Base-by-base conservation (phyloP, 768 basidiomycete genomes). In the Neoboletus subvelutipes region DNA sequence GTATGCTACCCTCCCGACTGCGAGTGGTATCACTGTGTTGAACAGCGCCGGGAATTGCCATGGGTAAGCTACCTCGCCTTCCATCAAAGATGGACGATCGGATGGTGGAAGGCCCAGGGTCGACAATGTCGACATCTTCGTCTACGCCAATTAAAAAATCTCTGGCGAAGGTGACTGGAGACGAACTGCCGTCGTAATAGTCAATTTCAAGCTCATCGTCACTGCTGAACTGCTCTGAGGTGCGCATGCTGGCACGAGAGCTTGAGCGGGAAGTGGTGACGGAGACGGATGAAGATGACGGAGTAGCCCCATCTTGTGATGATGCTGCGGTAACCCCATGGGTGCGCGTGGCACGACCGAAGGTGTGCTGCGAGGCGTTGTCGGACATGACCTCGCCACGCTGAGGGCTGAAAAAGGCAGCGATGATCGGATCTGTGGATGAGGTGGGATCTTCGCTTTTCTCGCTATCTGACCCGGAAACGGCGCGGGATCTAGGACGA, bases 21-120 rank as follows among this genome's bases (percentile, higher is more conserved):
- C 82, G 77, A 47, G 70, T 65, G 36, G 67, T 63, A 49, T 69
- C 61, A n/a, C 47, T 59, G 29, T 33, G 9, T 40, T 58, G 66
- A 2, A 55, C 26, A 4, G 69, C 65, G 18, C 75, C 78, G 18
- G 84, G 81, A 13, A 86, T 85, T 41, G 78, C 76, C 73, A 86
- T 81, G n/a, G 87, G 85, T 17, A 82, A 64, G 62, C 85, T 87
- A 13, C 82, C 82, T 56, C 82, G 76, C 54, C 84, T 77, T 40
- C 55, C 60, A 31, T 68, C 63, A 1, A 42, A 51, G 41, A 56
- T 9, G 31, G 64, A 61, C 1, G 66, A 33, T 26, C 69, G 65
- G 54, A 67, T 29, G 20, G 63, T 49, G 53, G 71, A 62, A 41
- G 71, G 66, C 60, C 64, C 62, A 49, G 64, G 64, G 47, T 67